These are phyloP conservation scores for Petunia secreta DNA, from an alignment of 257 asterid genomes.

Conservation along the genomic window DNA sequence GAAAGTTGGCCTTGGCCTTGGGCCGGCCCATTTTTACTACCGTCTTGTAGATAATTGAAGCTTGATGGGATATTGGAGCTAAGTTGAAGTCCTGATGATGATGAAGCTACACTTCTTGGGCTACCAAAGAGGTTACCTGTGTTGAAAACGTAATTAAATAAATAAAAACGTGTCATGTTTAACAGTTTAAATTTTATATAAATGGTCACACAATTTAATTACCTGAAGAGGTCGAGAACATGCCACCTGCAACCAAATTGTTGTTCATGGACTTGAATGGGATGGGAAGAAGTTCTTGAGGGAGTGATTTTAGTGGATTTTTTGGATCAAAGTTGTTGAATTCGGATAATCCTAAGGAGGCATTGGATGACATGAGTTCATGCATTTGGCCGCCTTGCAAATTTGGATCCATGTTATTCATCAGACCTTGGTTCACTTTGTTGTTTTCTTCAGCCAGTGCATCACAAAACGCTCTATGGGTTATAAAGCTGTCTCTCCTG, in stretches of 20 bases:
- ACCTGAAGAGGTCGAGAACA: constrained; percentile 60
- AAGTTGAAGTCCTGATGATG: constrained; percentile 77
- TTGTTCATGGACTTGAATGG: constrained; percentile 82
- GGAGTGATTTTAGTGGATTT: constrained; percentile 58
- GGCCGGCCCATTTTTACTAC: constrained; percentile 30
- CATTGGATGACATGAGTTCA: constrained; percentile 52
- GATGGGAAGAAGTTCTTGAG: constrained; percentile 60
- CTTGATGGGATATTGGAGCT: constrained; percentile 63
- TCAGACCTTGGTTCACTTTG: constrained; percentile 63
- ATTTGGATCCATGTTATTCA: constrained; percentile 47
- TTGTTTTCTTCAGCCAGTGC: constrained; percentile 89
- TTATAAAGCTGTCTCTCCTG: constrained; percentile 96
- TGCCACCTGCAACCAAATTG: constrained; percentile 48
- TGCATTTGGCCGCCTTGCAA: constrained; percentile 47
- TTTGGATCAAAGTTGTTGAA: constrained; percentile 50
- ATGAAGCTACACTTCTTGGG: constrained; percentile 59
- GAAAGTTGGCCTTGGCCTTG: constrained; percentile 39
- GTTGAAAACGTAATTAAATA: background rate
- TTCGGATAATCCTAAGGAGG: constrained; percentile 54
- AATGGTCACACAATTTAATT: background rate
- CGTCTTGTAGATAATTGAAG: constrained; percentile 53
- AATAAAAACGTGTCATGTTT: background rate
- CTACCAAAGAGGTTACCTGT: constrained; percentile 57
- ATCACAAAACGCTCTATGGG: constrained; percentile 95
- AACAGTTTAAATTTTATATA: background rate